Conservation (phyloP, 805 yeast genomes). For the Saturnispora halmiae region DNA sequence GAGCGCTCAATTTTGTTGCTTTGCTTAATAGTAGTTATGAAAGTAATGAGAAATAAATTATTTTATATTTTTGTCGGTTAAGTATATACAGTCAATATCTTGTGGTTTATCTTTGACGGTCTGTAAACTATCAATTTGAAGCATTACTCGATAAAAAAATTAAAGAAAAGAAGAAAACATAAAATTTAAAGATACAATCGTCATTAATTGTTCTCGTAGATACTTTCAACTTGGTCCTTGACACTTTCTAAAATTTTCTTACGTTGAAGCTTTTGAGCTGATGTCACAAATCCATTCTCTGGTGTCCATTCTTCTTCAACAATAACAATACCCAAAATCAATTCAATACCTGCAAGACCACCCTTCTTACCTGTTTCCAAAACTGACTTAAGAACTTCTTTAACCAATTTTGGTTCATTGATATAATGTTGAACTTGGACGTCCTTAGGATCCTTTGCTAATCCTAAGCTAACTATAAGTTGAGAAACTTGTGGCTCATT, state of each 20-base stretch:
- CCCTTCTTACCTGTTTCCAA: slow-evolving; percentile 68
- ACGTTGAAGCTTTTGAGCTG: slow-evolving; percentile 95
- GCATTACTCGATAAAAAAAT: not conserved
- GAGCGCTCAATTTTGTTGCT: not conserved
- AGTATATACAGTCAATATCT: no score
- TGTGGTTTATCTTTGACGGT: no score
- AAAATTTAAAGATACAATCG: not conserved
- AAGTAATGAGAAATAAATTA: no score
- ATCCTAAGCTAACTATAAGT: slow-evolving; percentile 48
- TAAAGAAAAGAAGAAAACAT: not conserved
- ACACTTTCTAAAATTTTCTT: slow-evolving; percentile 71
- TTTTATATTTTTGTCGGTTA: no score
- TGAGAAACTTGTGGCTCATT: slow-evolving; percentile 55
- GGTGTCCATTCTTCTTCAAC: slow-evolving; percentile 97
- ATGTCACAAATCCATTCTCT: slow-evolving; percentile 83
- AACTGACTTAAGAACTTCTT: slow-evolving; percentile 48
- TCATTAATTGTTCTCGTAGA: slow-evolving; percentile 34
- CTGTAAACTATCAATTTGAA: no score
- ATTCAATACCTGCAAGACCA: slow-evolving; percentile 80
- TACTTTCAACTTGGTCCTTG: slow-evolving; percentile 54
- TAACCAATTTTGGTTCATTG: slow-evolving; percentile 46
- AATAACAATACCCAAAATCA: slow-evolving; percentile 67
- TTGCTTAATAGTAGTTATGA: no score
- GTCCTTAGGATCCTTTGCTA: slow-evolving; percentile 36
- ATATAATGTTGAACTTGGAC: slow-evolving; percentile 38